Conservation (phyloP, 1,139 yeast species). For the Candida freyschussii region DNA sequence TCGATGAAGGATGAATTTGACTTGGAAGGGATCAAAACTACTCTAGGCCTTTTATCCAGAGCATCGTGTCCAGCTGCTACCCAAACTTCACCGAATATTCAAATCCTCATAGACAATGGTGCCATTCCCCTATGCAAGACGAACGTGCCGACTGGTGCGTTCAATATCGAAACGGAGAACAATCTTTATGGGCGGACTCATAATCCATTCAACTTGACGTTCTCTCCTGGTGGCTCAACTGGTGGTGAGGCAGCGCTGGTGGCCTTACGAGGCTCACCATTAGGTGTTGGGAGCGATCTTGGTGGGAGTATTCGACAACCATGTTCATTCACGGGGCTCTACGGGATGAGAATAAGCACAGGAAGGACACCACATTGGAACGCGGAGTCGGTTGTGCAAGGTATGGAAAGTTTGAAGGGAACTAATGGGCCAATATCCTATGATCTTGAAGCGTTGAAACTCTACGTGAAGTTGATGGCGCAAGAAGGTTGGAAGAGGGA, state of each 20-base stretch:
- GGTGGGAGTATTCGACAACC: conserved; percentile 64
- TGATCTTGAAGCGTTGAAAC: conserved; percentile 58
- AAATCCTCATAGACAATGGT: conserved; percentile 39
- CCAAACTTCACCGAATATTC: conserved; percentile 39
- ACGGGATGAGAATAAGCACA: conserved; percentile 49
- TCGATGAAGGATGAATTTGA: conserved; percentile 53
- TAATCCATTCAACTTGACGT: conserved; percentile 41
- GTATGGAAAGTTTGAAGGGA: conserved; percentile 51
- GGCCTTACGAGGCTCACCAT: conserved; percentile 43
- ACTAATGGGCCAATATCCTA: conserved; percentile 57
- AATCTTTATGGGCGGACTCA: conserved; percentile 44
- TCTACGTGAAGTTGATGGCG: conserved; percentile 49
- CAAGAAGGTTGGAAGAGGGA: conserved; percentile 52
- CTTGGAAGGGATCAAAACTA: conserved; percentile 38
- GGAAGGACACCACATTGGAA: conserved; percentile 45
- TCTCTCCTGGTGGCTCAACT: conserved; percentile 53
- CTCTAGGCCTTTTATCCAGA: conserved; percentile 41
- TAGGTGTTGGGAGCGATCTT: conserved; percentile 62
- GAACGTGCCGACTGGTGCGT: conserved; percentile 54
- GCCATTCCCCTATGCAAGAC: conserved; percentile 56
- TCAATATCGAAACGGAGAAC: conserved; percentile 45
- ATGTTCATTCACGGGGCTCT: conserved; percentile 47
- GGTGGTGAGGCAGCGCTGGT: conserved; percentile 63
- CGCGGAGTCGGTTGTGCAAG: conserved; percentile 49
- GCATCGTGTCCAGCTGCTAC: conserved; percentile 29